Evolutionary conservation across 306 rosid species (phyloP).

Genomic region (Cucumis cinereus): DNA sequence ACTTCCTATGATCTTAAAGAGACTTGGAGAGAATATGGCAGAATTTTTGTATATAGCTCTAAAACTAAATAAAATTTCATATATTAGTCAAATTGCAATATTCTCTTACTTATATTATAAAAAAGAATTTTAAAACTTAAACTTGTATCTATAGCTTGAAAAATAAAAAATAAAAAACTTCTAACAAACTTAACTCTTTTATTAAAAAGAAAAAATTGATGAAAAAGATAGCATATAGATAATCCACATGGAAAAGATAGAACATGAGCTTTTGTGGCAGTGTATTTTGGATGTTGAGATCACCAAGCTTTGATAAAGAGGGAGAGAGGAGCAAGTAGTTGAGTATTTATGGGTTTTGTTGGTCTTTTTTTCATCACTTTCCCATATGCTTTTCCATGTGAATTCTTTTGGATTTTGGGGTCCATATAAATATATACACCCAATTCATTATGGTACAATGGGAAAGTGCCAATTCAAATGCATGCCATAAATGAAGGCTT

Average conservation of each 20-base stretch:
- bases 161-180: too few species aligned
- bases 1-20: too few species aligned
- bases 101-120: too few species aligned
- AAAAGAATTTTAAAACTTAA: too few species aligned
- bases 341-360: neutral
- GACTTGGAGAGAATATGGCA: too few species aligned
- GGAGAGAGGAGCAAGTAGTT: neutral
- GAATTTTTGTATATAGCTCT: too few species aligned
- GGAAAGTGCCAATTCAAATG: neutral
- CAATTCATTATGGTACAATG: neutral
- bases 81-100: too few species aligned
- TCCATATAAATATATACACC: neutral
- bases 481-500: slow-evolving; percentile 1
- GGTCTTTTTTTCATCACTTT: neutral
- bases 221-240: neutral
- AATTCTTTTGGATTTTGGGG: neutral
- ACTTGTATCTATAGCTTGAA: too few species aligned
- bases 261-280: neutral
- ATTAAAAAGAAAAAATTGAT: too few species aligned
- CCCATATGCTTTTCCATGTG: slow-evolving; percentile 5
- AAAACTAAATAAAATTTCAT: too few species aligned
- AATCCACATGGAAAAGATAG: neutral
- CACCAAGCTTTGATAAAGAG: neutral
- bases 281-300: too few species aligned
- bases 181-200: too few species aligned